Percentiles rank a stretch among this genome's conserved stretches.
phyloP scores from a whole-genome alignment of 306 rosid species.

The Canavalia ensiformis region DNA sequence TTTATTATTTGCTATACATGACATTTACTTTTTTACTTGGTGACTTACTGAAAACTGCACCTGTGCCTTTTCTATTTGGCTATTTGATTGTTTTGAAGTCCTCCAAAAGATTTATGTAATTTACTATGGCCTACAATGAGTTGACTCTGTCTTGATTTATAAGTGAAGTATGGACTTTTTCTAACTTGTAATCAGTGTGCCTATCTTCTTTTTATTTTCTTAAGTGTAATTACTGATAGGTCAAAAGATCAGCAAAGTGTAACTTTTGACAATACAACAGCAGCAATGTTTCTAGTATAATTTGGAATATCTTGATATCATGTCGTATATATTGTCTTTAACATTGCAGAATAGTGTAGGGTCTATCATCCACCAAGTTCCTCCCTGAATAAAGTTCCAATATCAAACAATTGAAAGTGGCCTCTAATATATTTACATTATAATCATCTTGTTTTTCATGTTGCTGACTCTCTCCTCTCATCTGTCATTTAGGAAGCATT shows the following conservation, averaged over 20 bases:
- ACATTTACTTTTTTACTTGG: background rate
- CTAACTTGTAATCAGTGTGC: background rate
- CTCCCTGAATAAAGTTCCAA: conserved; percentile 43
- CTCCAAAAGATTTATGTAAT: conserved; percentile 16
- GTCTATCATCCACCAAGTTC: conserved; percentile 52
- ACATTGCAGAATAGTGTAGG: conserved; percentile 49
- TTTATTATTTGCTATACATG: background rate
- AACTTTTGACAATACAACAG: conserved; percentile 9
- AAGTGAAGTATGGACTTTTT: conserved; percentile 14
- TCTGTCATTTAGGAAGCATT: conserved; percentile 58
- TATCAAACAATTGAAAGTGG: conserved; percentile 44
- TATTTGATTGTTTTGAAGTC: conserved; percentile 19
- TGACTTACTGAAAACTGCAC: conserved; percentile 19
- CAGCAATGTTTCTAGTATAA: background rate
- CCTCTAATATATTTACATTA: conserved; percentile 31
- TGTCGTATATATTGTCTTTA: conserved; percentile 37
- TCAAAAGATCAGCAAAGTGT: conserved; percentile 29
- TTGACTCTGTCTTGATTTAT: conserved; percentile 12
- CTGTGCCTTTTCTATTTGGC: background rate
- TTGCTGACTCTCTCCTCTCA: conserved; percentile 36
- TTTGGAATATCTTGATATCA: conserved; percentile 24
- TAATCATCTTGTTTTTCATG: background rate
- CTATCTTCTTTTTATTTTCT: conserved; percentile 33
- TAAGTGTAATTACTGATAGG: conserved; percentile 30
- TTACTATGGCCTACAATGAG: conserved; percentile 2